These are phyloP conservation scores for Simplicillium sp. DNA, from an alignment of 2,329 filamentous ascomycete genomes.

Conservation along the genomic window DNA sequence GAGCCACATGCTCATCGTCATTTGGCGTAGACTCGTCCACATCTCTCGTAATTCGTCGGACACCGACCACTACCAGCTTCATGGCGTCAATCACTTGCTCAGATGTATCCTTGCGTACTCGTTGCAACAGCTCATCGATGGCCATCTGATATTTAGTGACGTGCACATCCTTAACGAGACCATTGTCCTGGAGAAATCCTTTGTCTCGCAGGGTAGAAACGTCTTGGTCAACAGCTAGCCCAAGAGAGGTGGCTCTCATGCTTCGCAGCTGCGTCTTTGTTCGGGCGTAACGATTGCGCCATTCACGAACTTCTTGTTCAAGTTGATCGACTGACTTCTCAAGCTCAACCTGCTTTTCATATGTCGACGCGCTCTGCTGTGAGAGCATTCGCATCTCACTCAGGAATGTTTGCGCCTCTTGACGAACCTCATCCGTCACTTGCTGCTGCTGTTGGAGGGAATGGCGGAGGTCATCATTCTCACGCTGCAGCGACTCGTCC, in stretches of 20 bases:
- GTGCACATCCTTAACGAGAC: slow-evolving; percentile 81
- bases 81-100: slow-evolving; percentile 73
- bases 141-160: slow-evolving; percentile 92
- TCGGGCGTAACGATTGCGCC: slow-evolving; percentile 82
- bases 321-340: slow-evolving; percentile 65
- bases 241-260: slow-evolving; percentile 71
- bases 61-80: slow-evolving; percentile 74
- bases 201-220: slow-evolving; percentile 59
- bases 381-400: slow-evolving; percentile 84
- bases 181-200: slow-evolving; percentile 60
- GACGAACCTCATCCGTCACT: slow-evolving; percentile 77
- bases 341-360: slow-evolving; percentile 74
- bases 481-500: slow-evolving; percentile 49
- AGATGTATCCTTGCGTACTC: slow-evolving; percentile 64
- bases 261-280: slow-evolving; percentile 79
- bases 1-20: slow-evolving; percentile 43
- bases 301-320: slow-evolving; percentile 76
- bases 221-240: slow-evolving; percentile 59
- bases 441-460: slow-evolving; percentile 66
- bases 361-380: slow-evolving; percentile 65
- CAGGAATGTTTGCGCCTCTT: slow-evolving; percentile 74
- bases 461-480: slow-evolving; percentile 59
- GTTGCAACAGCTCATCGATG: slow-evolving; percentile 80
- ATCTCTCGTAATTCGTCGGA: slow-evolving; percentile 77
- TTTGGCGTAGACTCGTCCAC: slow-evolving; percentile 50